Percentiles rank a stretch among this genome's conserved stretches.
Evolutionary conservation across 2,329 filamentous ascomycete species (phyloP).

Genomic region (Colletotrichum godetiae): DNA sequence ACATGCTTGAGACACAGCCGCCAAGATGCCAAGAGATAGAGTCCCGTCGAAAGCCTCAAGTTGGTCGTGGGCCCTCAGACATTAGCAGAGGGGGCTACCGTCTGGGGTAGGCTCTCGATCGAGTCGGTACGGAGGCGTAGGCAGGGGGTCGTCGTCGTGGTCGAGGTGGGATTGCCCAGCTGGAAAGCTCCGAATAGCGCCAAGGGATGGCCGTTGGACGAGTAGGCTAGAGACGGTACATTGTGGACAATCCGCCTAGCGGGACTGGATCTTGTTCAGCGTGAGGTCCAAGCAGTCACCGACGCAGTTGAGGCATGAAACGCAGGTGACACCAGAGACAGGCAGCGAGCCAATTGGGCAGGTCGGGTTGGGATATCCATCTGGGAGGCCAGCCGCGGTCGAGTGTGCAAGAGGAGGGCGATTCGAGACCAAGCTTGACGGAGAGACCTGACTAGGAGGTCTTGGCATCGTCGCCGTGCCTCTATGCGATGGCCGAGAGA

Average conservation of each 20-base stretch:
- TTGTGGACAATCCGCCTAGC: neutral
- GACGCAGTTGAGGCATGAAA: constrained; percentile 34
- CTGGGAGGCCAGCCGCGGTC: constrained; percentile 16
- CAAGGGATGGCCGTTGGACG: constrained; percentile 12
- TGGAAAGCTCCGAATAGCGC: constrained; percentile 30
- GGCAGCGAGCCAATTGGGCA: constrained; percentile 26
- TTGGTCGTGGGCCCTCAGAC: constrained; percentile 28
- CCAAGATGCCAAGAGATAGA: constrained; percentile 32
- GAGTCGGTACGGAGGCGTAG: constrained; percentile 28
- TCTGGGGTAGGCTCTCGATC: constrained; percentile 27
- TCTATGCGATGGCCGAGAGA: constrained; percentile 33
- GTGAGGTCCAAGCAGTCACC: constrained; percentile 27
- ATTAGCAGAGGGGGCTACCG: constrained; percentile 17
- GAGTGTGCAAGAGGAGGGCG: constrained; percentile 19
- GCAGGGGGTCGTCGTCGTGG: constrained; percentile 12
- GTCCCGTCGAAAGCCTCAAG: constrained; percentile 24
- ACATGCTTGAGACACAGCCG: constrained; percentile 29
- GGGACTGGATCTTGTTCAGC: constrained; percentile 3
- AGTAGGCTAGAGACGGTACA: neutral
- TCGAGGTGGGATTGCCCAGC: constrained; percentile 26
- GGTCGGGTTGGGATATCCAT: constrained; percentile 24
- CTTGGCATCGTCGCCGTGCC: constrained; percentile 34
- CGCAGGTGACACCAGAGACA: constrained; percentile 34
- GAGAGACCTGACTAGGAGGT: constrained; percentile 30
- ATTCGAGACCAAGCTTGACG: constrained; percentile 33